Evolutionary conservation across 352 stramenopile genomes (phyloP), one percentile per base, ranked within the genome.

Genomic region (Saprolegnia diclina): DNA sequence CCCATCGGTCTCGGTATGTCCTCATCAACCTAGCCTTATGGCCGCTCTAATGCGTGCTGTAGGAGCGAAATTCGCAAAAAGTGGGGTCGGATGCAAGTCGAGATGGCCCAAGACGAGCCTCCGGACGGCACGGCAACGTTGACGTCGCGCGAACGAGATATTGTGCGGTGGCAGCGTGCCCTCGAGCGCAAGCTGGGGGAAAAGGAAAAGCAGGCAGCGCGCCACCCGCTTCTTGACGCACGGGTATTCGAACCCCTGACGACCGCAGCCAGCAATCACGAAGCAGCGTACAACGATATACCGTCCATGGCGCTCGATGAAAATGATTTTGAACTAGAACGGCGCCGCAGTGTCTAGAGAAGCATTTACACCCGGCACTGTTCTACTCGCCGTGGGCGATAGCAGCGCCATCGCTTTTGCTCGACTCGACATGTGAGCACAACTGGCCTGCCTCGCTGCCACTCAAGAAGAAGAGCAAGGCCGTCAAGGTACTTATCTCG

Each of bases 361-460:
- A 92, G 63, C 82, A 89, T 42, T 64, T 94, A 22, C 87, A 94
- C 24, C 87, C 87, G 5, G 80, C 85, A 35, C 74, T 94, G 7
- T 94, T 94, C 72, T 94, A 91, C 73, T 88, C 87, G 21, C 90
- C 83, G 9, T 94, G 87, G 87, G 87, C 87, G 0, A 76, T 92
- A 32, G 86, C 90, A 32, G 84, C 77, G 37, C 87, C 87, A 5
- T 75, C 74, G 10, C 79, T 70, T 1, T 74, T 94, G 0, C 71
- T 94, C 5, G 75, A 79, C 26, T 72, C 67, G n/a, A 94, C 87
- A 1, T 94, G 87, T 42, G 77, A 88, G 38, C 87, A 94, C 71
- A 94, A 94, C 56, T 92, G 83, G 80, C 87, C 87, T 5, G 77
- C 82, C 1, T 90, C 90, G 53, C 65, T 68, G 52, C 22, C 22